These are phyloP conservation scores for Suhomyces coccinellae DNA, from an alignment of 1,139 yeast genomes.

Conservation along the genomic window DNA sequence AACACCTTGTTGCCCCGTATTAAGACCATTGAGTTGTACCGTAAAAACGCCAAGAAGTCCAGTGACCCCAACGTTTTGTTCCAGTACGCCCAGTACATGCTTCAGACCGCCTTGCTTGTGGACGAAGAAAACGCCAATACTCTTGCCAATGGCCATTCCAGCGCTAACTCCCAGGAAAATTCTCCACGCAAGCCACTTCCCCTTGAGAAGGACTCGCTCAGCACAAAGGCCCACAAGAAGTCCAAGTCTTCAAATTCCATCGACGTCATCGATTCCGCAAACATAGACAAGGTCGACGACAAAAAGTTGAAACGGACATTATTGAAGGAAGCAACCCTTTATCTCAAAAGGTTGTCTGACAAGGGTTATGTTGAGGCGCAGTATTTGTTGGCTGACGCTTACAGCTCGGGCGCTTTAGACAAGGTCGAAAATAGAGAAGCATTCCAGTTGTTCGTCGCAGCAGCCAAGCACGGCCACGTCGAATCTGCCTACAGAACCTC, in stretches of 20 bases:
- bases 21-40: slow-evolving; percentile 83
- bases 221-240: slow-evolving; percentile 17
- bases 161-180: slow-evolving; percentile 22
- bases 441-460: slow-evolving; percentile 73
- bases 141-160: slow-evolving; percentile 9
- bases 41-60: slow-evolving; percentile 80
- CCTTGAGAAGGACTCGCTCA: slow-evolving; percentile 15
- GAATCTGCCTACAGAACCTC: slow-evolving; percentile 93
- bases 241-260: slow-evolving; percentile 23
- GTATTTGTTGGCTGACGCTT: slow-evolving; percentile 84
- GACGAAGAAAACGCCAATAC: slow-evolving; percentile 27
- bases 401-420: slow-evolving; percentile 82
- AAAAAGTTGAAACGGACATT: slow-evolving; percentile 46
- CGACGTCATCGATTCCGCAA: slow-evolving; percentile 20
- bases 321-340: slow-evolving; percentile 73
- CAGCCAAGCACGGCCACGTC: slow-evolving; percentile 90
- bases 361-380: slow-evolving; percentile 90
- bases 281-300: slow-evolving; percentile 27
- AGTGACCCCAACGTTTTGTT: slow-evolving; percentile 84
- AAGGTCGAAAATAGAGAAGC: slow-evolving; percentile 81
- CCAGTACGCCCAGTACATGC: slow-evolving; percentile 88
- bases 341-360: slow-evolving; percentile 71
- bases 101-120: slow-evolving; percentile 75
- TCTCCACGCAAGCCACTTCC: slow-evolving; percentile 28
- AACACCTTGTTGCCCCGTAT: slow-evolving; percentile 68